phyloP scores from a whole-genome alignment of 345 rosid genomes.

The Brassica carinata region DNA sequence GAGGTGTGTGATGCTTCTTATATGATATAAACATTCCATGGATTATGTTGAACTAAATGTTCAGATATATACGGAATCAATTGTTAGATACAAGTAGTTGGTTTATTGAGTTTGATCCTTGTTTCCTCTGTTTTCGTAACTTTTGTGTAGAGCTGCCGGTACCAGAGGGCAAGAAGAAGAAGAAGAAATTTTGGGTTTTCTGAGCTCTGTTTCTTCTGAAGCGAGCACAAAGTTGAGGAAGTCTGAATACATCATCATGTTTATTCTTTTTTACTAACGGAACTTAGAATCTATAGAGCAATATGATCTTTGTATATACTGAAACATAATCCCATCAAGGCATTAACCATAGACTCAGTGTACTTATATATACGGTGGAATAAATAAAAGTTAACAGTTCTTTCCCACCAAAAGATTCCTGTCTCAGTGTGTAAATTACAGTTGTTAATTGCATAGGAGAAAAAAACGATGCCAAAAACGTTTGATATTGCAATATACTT shows the following conservation, averaged over 20 bases:
- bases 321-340: constrained; percentile 15
- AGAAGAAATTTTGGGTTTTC: constrained; percentile 45
- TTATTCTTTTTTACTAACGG: constrained; percentile 36
- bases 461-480: background rate
- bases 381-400: background rate
- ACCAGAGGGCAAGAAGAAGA: constrained; percentile 40
- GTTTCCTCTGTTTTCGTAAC: constrained; percentile 8
- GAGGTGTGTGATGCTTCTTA: constrained; percentile 52
- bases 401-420: background rate
- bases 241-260: background rate
- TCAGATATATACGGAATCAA: too few species aligned
- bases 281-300: constrained; percentile 27
- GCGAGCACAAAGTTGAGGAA: constrained; percentile 18
- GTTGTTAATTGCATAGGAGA: background rate
- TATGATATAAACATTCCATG: background rate
- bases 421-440: background rate
- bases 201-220: constrained; percentile 16
- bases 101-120: background rate
- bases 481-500: background rate
- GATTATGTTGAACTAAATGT: background rate
- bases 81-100: background rate
- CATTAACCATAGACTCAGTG: background rate
- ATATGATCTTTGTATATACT: constrained; percentile 26
- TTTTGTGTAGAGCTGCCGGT: constrained; percentile 34
- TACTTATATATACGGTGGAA: background rate